A percentile compares a stretch with the other conserved stretches of the same genome.
Conservation (phyloP, 1,284 basidiomycete genomes). For the Apiotrichum veenhuisii region DNA sequence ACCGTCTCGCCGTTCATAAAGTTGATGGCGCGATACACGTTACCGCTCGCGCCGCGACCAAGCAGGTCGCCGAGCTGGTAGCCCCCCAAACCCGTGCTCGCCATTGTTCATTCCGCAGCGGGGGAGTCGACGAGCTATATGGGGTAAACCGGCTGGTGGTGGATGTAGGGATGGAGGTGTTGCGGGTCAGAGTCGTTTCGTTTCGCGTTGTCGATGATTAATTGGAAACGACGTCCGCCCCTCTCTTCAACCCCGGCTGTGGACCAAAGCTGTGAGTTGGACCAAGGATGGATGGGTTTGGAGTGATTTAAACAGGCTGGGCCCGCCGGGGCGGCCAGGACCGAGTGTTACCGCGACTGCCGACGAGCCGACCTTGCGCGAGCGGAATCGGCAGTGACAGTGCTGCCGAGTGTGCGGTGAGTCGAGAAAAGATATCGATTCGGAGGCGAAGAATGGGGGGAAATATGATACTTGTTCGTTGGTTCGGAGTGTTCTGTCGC, state of each 20-base stretch:
- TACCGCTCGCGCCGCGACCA: constrained; percentile 90
- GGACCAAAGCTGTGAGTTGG: neutral
- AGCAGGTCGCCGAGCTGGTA: constrained; percentile 92
- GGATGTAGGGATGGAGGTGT: too few relatives aligned
- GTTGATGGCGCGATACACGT: constrained; percentile 91
- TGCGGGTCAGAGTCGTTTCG: neutral
- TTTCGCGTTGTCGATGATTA: too few relatives aligned
- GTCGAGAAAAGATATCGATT: too few relatives aligned
- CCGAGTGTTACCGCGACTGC: neutral
- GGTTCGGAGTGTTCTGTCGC: too few relatives aligned
- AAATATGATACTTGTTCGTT: too few relatives aligned
- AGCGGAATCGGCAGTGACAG: neutral
- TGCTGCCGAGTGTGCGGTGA: too few relatives aligned
- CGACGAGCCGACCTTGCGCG: neutral
- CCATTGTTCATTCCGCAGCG: constrained; percentile 19
- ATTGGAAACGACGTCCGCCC: neutral
- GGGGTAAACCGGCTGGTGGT: neutral
- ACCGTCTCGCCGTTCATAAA: constrained; percentile 96
- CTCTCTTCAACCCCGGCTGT: too few relatives aligned
- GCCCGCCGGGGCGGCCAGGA: neutral
- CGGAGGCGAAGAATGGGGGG: too few relatives aligned
- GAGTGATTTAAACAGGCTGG: neutral
- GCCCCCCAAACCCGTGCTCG: constrained; percentile 31
- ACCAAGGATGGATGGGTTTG: neutral
- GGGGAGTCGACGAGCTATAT: neutral